Evolutionary conservation across 164 flowering plant species (phyloP).

Genomic region (Tinospora cordifolia): DNA sequence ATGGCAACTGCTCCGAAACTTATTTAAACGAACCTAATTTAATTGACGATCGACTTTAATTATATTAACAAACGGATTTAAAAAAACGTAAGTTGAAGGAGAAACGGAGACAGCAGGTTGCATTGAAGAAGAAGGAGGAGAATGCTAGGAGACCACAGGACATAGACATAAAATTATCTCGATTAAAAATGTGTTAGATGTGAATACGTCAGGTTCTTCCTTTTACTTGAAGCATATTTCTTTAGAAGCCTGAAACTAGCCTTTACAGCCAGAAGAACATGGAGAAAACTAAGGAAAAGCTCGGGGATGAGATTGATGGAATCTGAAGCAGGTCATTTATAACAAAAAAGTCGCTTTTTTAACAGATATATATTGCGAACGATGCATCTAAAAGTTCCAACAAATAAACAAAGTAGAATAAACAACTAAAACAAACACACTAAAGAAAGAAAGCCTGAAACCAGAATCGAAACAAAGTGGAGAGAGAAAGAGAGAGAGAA

Average conservation of each 20-base stretch:
- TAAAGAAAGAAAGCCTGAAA: no score
- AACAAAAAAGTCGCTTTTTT: constrained; percentile 4
- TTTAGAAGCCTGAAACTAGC: not conserved
- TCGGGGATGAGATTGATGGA: not conserved
- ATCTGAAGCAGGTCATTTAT: constrained; percentile 8
- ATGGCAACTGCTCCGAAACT: not conserved
- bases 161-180: no score
- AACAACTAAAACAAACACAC: no score
- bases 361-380: not conserved
- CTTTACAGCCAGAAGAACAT: constrained; percentile 27
- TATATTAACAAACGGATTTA: constrained; percentile 3
- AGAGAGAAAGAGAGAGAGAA: not conserved
- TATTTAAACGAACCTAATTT: not conserved
- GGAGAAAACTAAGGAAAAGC: constrained; percentile 3
- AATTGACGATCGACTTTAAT: not conserved
- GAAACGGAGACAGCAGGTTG: constrained; percentile 26
- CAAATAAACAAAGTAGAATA: not conserved
- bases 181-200: not conserved
- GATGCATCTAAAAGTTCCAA: not conserved
- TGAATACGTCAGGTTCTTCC: constrained; percentile 19
- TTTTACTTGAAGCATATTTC: constrained; percentile 18
- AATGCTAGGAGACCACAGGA: no score
- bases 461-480: no score
- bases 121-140: constrained; percentile 14
- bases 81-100: constrained; percentile 37